Evolutionary conservation across 495 filamentous ascomycete genomes (phyloP).

Genomic region (Hypoxylon rickii): DNA sequence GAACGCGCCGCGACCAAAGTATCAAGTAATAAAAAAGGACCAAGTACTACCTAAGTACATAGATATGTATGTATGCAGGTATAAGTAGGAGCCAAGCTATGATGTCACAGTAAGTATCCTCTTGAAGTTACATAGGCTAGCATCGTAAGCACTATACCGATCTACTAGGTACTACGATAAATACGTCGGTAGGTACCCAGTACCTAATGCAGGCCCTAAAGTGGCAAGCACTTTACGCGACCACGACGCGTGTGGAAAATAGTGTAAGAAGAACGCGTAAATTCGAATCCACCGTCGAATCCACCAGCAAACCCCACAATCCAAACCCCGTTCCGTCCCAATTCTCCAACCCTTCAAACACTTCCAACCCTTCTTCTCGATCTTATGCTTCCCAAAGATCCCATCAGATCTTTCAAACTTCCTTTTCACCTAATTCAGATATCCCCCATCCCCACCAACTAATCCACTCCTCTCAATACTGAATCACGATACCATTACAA

Average conservation of each 20-base stretch:
- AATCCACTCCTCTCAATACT: background rate
- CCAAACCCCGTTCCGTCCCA: background rate
- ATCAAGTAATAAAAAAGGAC: background rate
- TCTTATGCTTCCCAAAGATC: too few species aligned
- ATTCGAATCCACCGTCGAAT: background rate
- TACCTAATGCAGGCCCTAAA: too few species aligned
- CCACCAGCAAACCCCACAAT: background rate
- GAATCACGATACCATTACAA: too few species aligned
- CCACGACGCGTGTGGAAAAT: conserved; percentile 12
- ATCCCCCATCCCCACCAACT: background rate
- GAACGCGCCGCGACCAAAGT: conserved; percentile 10
- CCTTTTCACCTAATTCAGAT: too few species aligned
- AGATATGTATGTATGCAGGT: too few species aligned
- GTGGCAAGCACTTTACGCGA: conserved; percentile 56
- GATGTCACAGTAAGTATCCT: conserved; percentile 25
- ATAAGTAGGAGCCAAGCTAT: too few species aligned
- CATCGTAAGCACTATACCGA: conserved; percentile 4
- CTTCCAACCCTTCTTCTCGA: too few species aligned
- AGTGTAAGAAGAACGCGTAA: background rate
- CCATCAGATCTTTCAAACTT: too few species aligned
- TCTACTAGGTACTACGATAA: too few species aligned
- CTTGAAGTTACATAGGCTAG: background rate
- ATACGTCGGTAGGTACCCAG: too few species aligned
- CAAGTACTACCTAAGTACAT: background rate
- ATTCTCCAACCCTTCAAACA: background rate